phyloP scores from a whole-genome alignment of 495 filamentous ascomycete species.

The Xylaria scruposa region DNA sequence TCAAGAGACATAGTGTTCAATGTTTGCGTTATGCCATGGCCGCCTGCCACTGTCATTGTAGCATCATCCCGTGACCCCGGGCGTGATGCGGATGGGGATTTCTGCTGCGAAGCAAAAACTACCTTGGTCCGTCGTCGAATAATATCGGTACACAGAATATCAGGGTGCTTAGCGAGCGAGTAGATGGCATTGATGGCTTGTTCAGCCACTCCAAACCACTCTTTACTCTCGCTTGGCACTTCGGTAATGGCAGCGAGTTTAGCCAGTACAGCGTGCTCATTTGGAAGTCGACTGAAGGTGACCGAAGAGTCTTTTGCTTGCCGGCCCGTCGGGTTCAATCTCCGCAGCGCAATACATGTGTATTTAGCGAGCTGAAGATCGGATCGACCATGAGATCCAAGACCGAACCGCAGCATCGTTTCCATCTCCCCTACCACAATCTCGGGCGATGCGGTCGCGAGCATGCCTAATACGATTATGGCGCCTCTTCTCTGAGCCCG shows the following conservation, averaged over 20 bases:
- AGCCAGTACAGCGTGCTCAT: constrained; percentile 85
- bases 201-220: constrained; percentile 98
- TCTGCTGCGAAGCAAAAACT: constrained; percentile 65
- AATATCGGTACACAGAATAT: constrained; percentile 91
- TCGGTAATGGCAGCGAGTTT: constrained; percentile 85
- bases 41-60: constrained; percentile 34
- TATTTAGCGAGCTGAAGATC: constrained; percentile 92
- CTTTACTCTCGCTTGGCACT: constrained; percentile 83
- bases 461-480: constrained; percentile 97
- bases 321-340: constrained; percentile 83
- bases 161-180: constrained; percentile 90
- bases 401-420: constrained; percentile 86
- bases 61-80: constrained; percentile 52
- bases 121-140: constrained; percentile 83
- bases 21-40: constrained; percentile 36
- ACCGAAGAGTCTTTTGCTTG: constrained; percentile 73
- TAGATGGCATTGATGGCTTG: constrained; percentile 97
- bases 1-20: constrained; percentile 41
- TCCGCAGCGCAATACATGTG: constrained; percentile 88
- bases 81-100: constrained; percentile 43
- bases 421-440: constrained; percentile 94
- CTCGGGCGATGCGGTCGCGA: constrained; percentile 89
- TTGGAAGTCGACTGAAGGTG: constrained; percentile 79
- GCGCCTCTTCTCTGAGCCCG: constrained; percentile 88
- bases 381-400: constrained; percentile 77